Conservation (phyloP, 306 rosid genomes). For the Vigna nakashimae region DNA sequence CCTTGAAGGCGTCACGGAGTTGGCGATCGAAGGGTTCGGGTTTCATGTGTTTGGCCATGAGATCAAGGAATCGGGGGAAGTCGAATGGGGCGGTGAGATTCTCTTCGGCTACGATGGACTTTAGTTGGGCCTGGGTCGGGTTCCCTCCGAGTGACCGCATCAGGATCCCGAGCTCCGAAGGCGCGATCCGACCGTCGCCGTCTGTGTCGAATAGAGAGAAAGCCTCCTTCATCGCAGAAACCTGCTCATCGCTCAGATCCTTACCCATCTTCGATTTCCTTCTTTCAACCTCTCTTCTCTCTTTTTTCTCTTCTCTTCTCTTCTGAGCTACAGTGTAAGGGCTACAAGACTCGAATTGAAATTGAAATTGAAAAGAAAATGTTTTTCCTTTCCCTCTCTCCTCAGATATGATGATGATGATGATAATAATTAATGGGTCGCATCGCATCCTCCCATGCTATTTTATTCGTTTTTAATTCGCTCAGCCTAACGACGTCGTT, state of each 20-base stretch:
- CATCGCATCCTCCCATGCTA: neutral
- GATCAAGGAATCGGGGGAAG: conserved; percentile 80
- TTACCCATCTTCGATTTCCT: conserved; percentile 63
- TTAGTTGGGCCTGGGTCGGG: conserved; percentile 98
- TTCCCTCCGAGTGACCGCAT: conserved; percentile 97
- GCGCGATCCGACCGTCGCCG: conserved; percentile 90
- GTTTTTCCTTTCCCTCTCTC: neutral
- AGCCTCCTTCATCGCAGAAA: conserved; percentile 93
- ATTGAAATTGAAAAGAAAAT: conserved; percentile 19
- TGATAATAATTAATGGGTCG: neutral
- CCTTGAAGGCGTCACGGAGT: conserved; percentile 94
- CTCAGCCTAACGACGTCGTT: neutral
- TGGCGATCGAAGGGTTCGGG: conserved; percentile 97
- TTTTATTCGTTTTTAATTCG: neutral
- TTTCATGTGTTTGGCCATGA: conserved; percentile 95
- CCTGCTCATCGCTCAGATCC: conserved; percentile 93
- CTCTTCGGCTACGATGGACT: conserved; percentile 81
- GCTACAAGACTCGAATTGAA: conserved; percentile 10
- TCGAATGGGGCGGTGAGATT: conserved; percentile 84
- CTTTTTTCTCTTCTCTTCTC: neutral
- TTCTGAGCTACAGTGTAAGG: too few relatives aligned
- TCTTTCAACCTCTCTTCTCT: neutral
- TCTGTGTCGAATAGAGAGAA: conserved; percentile 93
- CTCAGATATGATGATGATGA: too few relatives aligned
- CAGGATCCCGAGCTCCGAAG: conserved; percentile 96